Percentiles rank a stretch among this genome's conserved stretches.
These are phyloP conservation scores for Cladorrhinum sp. DNA, from an alignment of 2,329 filamentous ascomycete genomes.

Conservation along the genomic window DNA sequence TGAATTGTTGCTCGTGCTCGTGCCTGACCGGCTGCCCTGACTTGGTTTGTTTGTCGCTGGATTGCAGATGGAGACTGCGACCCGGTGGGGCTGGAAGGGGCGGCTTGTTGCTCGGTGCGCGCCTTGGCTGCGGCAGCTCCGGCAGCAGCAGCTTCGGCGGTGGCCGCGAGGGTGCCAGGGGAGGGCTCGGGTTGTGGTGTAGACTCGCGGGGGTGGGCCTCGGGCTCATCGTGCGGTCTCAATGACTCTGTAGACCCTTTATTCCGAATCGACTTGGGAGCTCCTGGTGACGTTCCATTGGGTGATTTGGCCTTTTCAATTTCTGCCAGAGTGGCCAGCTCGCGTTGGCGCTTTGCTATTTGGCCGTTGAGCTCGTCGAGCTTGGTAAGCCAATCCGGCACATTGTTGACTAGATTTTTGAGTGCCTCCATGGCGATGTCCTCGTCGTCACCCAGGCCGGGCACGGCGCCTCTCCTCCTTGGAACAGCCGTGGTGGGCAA, in stretches of 20 bases:
- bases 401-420: constrained; percentile 50
- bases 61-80: constrained; percentile 37
- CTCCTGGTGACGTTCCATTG: constrained; percentile 22
- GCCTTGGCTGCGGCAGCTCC: constrained; percentile 20
- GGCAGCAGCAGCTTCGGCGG: constrained; percentile 16
- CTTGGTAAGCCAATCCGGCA: constrained; percentile 58
- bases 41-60: constrained; percentile 43
- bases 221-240: constrained; percentile 46
- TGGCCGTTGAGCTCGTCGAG: constrained; percentile 60
- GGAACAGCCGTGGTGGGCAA: constrained; percentile 25
- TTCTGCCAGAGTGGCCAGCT: constrained; percentile 46
- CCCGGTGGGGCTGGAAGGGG: constrained; percentile 34
- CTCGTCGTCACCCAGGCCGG: constrained; percentile 27
- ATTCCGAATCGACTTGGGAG: constrained; percentile 44
- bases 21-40: constrained; percentile 44
- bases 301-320: constrained; percentile 18
- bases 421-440: constrained; percentile 53
- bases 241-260: constrained; percentile 54
- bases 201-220: constrained; percentile 26
- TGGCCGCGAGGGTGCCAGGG: not conserved
- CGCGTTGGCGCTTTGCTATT: constrained; percentile 59
- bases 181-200: constrained; percentile 14
- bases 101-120: constrained; percentile 23
- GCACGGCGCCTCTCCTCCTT: constrained; percentile 7
- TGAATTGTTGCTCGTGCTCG: constrained; percentile 47